phyloP scores from a whole-genome alignment of 2,329 filamentous ascomycete genomes.

The Dryadomyces quercivorus region DNA sequence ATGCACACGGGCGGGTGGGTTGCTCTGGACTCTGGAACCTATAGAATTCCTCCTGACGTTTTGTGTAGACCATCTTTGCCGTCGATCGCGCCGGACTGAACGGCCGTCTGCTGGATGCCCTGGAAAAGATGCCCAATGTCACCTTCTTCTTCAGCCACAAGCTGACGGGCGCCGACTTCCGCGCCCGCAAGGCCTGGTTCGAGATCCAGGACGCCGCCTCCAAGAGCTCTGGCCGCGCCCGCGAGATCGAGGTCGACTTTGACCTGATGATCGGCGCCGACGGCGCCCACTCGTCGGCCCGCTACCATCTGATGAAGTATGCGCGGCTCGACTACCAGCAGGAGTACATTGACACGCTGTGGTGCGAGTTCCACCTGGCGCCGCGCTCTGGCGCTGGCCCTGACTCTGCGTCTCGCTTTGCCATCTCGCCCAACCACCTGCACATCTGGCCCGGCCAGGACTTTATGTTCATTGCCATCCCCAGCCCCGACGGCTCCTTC shows the following conservation, averaged over 20 bases:
- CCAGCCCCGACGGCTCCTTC: conserved; percentile 76
- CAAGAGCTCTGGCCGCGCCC: conserved; percentile 30
- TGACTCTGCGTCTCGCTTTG: conserved; percentile 43
- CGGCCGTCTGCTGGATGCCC: conserved; percentile 66
- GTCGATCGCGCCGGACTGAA: conserved; percentile 79
- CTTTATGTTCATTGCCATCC: conserved; percentile 98
- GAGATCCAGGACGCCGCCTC: conserved; percentile 38
- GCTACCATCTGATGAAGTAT: conserved; percentile 95
- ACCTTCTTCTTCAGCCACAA: conserved; percentile 90
- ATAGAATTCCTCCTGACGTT: too few species aligned
- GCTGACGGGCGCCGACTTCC: conserved; percentile 80
- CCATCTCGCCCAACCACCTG: conserved; percentile 81
- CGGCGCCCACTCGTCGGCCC: conserved; percentile 81
- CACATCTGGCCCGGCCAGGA: conserved; percentile 94
- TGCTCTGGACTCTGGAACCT: too few species aligned
- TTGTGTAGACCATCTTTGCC: conserved; percentile 71
- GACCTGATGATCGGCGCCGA: conserved; percentile 92
- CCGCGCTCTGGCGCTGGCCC: conserved; percentile 28
- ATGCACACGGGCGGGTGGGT: conserved; percentile 79
- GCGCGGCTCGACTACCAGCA: conserved; percentile 83
- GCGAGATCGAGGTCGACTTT: conserved; percentile 74
- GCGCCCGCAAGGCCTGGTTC: conserved; percentile 72
- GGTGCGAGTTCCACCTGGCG: conserved; percentile 88
- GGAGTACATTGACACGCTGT: conserved; percentile 89
- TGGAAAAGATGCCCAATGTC: conserved; percentile 79